phyloP scores from a whole-genome alignment of 148 eudicot species.

The Chenopodium suecicum region DNA sequence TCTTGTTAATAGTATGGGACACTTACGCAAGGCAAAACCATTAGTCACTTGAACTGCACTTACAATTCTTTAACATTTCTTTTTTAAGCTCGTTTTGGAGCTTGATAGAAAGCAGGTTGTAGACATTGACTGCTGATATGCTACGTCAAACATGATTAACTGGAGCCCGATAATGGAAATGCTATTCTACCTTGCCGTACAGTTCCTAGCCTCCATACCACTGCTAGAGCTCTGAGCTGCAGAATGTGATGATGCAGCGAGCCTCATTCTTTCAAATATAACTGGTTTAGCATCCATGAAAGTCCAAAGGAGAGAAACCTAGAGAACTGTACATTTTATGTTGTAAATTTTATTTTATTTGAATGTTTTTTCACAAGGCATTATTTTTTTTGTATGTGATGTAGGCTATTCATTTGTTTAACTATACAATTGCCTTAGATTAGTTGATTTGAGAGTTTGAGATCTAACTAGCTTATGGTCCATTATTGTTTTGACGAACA shows the following conservation, averaged over 20 bases:
- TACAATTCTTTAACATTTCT: not conserved
- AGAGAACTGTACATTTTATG: not conserved
- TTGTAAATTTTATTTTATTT: not conserved
- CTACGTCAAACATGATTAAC: not conserved
- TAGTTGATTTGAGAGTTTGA: not conserved
- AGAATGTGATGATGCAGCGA: constrained; percentile 3
- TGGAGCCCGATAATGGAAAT: not conserved
- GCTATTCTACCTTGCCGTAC: not conserved
- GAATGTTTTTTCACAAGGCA: no score
- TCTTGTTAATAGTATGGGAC: constrained; percentile 98
- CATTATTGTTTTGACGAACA: not conserved
- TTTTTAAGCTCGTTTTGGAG: constrained; percentile 5
- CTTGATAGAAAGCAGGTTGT: not conserved
- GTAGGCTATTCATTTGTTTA: not conserved
- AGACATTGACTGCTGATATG: not conserved
- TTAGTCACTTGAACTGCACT: constrained; percentile 29
- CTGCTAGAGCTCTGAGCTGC: not conserved
- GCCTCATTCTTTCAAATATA: not conserved
- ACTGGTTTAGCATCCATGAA: not conserved
- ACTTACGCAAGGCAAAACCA: constrained; percentile 90
- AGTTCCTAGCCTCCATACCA: not conserved
- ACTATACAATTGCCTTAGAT: not conserved
- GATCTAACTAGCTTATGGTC: not conserved
- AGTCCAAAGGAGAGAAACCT: not conserved
- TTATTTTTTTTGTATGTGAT: not conserved